These are phyloP conservation scores for Sarocladium strictum DNA, from an alignment of 2,329 filamentous ascomycete species.

Conservation along the genomic window DNA sequence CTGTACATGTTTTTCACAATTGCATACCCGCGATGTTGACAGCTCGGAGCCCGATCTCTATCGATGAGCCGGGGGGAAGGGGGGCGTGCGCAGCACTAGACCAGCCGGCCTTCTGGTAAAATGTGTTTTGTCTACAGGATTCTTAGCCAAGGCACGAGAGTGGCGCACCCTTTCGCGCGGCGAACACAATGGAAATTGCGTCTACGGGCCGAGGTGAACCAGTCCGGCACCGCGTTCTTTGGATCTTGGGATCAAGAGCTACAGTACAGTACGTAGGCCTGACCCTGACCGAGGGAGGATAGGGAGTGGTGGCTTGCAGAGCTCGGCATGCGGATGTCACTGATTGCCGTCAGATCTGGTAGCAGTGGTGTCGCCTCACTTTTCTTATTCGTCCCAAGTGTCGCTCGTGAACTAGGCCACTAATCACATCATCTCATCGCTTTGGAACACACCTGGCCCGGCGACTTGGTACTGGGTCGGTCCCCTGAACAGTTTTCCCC, in stretches of 20 bases:
- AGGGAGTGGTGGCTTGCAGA: too few species aligned
- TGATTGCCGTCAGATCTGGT: too few species aligned
- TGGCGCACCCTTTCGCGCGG: neutral
- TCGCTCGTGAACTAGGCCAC: neutral
- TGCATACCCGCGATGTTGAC: constrained; percentile 8
- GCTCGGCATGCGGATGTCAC: too few species aligned
- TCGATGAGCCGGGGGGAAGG: neutral
- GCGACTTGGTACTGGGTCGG: constrained; percentile 1
- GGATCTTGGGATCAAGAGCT: too few species aligned
- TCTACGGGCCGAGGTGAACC: too few species aligned
- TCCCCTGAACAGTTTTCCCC: neutral
- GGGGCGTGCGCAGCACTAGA: neutral
- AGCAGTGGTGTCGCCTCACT: too few species aligned
- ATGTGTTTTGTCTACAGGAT: too few species aligned
- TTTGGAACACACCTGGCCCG: neutral
- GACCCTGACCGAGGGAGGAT: too few species aligned
- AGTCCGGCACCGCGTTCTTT: too few species aligned
- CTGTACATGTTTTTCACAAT: neutral
- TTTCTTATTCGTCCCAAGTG: neutral
- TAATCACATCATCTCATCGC: neutral
- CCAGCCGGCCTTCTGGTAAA: neutral
- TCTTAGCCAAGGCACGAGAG: too few species aligned
- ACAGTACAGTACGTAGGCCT: too few species aligned
- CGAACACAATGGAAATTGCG: too few species aligned
- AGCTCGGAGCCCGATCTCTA: constrained; percentile 6